Evolutionary conservation across 768 basidiomycete genomes (phyloP).

Genomic region (Leucogyrophana mollusca): DNA sequence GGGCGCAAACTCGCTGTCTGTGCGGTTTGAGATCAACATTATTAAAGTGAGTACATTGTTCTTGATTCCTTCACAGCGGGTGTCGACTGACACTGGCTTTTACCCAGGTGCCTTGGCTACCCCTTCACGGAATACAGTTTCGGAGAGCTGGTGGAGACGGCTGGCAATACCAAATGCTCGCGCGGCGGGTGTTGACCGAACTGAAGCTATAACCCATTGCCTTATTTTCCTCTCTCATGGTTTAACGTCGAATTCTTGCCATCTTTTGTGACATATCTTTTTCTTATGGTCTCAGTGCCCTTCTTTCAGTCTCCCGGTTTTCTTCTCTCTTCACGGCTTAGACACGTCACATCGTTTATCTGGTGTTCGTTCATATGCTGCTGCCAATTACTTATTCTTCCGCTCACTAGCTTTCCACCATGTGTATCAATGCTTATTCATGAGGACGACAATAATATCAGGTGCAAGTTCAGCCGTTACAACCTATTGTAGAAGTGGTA

Average conservation of each 20-base stretch:
- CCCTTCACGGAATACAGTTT: slow-evolving; percentile 94
- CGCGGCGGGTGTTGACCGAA: slow-evolving; percentile 82
- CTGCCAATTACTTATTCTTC: slow-evolving; percentile 6
- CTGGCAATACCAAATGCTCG: slow-evolving; percentile 98
- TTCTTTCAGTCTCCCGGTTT: neutral
- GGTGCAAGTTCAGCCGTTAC: too few species aligned
- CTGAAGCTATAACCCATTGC: slow-evolving; percentile 64
- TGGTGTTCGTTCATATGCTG: slow-evolving; percentile 2
- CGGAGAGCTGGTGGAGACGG: slow-evolving; percentile 86
- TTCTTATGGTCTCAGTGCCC: neutral
- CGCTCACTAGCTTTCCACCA: slow-evolving; percentile 5
- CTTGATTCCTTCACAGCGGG: neutral
- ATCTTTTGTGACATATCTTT: slow-evolving; percentile 19
- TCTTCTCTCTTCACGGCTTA: slow-evolving; percentile 1
- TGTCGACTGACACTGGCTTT: too few species aligned
- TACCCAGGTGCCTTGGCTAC: slow-evolving; percentile 84
- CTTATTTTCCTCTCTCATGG: slow-evolving; percentile 2
- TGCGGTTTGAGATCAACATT: slow-evolving; percentile 95
- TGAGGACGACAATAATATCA: slow-evolving; percentile 12
- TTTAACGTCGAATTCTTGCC: slow-evolving; percentile 11
- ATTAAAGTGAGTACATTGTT: slow-evolving; percentile 71
- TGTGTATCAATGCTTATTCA: slow-evolving; percentile 9
- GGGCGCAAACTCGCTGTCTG: slow-evolving; percentile 76
- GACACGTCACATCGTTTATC: slow-evolving; percentile 1
- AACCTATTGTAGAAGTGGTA: too few species aligned